Base-by-base conservation (phyloP, 169 alveolate species). In the Plasmodium gaboni region DNA sequence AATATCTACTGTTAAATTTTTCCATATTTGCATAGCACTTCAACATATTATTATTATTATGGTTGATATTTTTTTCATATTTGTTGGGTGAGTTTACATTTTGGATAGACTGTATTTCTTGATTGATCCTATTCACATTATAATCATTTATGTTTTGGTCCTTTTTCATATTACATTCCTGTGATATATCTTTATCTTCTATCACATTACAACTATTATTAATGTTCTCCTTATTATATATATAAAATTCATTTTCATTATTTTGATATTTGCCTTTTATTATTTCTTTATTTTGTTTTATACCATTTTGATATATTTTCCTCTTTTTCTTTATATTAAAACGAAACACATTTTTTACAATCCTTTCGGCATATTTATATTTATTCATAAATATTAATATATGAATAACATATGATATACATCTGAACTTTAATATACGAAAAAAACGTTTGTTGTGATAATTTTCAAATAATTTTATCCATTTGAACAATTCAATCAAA, bases 381-480 rank as follows among this genome's bases (percentile, higher is more conserved):
- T 83, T 63, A 38, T 83, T 83, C 46, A 57, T 42, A 61, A 83
- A 83, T 4, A 83, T 83, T 0, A 83, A 48, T 28, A 83, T 83
- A 32, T 83, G 91, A 19, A 60, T 26, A 48, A 71, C 13, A 42
- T 83, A 83, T 4, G 83, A 67, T 19, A 28, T 53, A 28, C 85
- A 83, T 2, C 91, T 71, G 13, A 67, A 72, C 22, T 28, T 50
- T 28, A 67, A 83, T 9, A 48, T n/a, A 15, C 57, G 48, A 15
- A 19, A 69, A 15, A 55, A 28, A 32, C 10, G 17, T 6, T 61
- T 17, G 3, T 19, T 38, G 8, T 55, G 51, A 15, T 64, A 10
- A 42, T 83, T 48, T 38, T 71, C 51, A 83, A 83, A 83, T 68
- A 83, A 28, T 13, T 55, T 12, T 2, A 83, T 42, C 91, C 91